Evolutionary conservation across 176 grass and related monocot genomes (phyloP).

Genomic region (Juncus effusus): DNA sequence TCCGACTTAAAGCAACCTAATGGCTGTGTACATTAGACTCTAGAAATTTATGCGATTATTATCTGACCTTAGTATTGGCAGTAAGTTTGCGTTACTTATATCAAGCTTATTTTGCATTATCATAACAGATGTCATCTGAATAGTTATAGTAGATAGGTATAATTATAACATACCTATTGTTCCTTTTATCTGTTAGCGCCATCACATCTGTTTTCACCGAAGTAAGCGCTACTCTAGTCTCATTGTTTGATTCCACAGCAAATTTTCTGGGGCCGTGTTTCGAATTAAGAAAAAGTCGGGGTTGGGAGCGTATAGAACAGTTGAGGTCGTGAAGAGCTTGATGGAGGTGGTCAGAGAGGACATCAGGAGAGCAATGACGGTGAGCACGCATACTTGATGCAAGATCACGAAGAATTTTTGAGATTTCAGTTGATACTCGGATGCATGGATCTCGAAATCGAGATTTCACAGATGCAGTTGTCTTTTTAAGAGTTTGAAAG

Average conservation of each 20-base stretch:
- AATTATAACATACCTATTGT: constrained; percentile 10
- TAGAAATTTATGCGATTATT: too few relatives aligned
- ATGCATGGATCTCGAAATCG: constrained; percentile 73
- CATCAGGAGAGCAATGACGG: constrained; percentile 46
- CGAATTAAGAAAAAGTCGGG: constrained; percentile 58
- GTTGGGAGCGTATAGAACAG: constrained; percentile 57
- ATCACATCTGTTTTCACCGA: constrained; percentile 62
- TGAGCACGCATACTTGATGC: constrained; percentile 52
- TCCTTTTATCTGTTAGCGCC: constrained; percentile 39
- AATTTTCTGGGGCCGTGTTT: constrained; percentile 33
- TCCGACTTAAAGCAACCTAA: too few relatives aligned
- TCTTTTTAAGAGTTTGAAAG: constrained; percentile 33
- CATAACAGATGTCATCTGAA: background rate
- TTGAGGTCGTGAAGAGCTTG: constrained; percentile 66
- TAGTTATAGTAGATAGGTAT: constrained; percentile 30
- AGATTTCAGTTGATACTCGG: constrained; percentile 59
- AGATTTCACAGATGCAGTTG: constrained; percentile 47
- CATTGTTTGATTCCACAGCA: constrained; percentile 26
- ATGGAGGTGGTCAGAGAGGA: constrained; percentile 64
- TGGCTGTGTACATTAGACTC: too few relatives aligned
- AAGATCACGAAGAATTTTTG: constrained; percentile 81
- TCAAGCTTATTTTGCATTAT: too few relatives aligned
- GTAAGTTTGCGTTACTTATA: too few relatives aligned
- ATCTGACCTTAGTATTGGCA: too few relatives aligned
- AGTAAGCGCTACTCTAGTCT: constrained; percentile 30